Evolutionary conservation across 345 rosid species (phyloP), one percentile per base, ranked within the genome.

Genomic region (Rhizophora mangle): DNA sequence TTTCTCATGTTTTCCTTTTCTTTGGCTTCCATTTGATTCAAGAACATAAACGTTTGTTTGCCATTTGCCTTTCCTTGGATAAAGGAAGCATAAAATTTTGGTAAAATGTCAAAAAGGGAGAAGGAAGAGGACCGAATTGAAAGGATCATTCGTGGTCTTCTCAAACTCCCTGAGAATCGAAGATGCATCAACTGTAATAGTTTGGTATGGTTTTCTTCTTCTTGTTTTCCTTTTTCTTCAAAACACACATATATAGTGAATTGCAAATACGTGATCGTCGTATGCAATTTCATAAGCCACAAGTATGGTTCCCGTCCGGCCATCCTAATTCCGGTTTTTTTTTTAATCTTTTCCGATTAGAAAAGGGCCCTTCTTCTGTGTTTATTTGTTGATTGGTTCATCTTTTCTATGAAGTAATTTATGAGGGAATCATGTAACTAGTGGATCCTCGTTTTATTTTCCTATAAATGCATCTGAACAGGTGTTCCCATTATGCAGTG

Each of bases 121-220:
- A 89, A 86, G 79, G 97, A 89, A 70, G 93, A 86, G 6, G 93
- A 92, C 24, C 85, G 80, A 67, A 74, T 81, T 21, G 99, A 90
- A 72, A 84, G 74, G 84, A 81, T 82, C 47, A 80, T 95, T 62
- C 90, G 96, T 0, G 80, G 81, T 70, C 88, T 95, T 72, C 69
- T 86, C 74, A 92, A 85, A 68, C 93, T 85, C 68, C 85, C 96
- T 0, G 92, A 86, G 82, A 95, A 95, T 72, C 81, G 89, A 26
- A 81, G 89, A 65, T 95, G 97, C 70, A 86, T 95, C 79, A 95
- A 87, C 64, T 95, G 99, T 88, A 86, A 86, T 34, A 78, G 79
- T 60, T 71, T 95, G 93, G 99, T 92, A 55, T 22, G 27, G 15
- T 20, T 52, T 52, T 53, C 22, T n/a, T 9, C 26, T 54, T 54